Conservation (phyloP, 2,329 filamentous ascomycete genomes). For the Xylariaceae sp. region DNA sequence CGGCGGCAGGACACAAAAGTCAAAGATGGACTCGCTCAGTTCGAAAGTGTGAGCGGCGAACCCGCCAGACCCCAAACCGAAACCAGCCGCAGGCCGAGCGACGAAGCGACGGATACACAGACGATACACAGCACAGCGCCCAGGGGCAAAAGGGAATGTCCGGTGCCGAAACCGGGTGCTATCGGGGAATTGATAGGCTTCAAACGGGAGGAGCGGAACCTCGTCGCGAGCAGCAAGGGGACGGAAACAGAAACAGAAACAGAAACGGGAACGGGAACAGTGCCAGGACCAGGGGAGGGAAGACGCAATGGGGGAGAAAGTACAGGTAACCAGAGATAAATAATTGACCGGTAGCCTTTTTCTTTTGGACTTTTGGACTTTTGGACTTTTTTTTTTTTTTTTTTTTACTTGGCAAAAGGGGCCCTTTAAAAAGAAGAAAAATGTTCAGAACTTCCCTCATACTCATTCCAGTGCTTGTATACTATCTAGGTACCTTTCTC, state of each 20-base stretch:
- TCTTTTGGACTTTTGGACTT: no score
- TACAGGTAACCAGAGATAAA: no score
- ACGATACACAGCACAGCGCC: slow-evolving; percentile 13
- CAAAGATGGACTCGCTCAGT: slow-evolving; percentile 45
- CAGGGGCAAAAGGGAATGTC: slow-evolving; percentile 66
- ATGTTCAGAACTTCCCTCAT: no score
- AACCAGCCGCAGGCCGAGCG: neutral
- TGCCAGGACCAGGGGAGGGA: no score
- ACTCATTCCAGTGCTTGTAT: no score
- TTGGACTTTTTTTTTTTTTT: no score
- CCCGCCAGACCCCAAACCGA: slow-evolving; percentile 5
- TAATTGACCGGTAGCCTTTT: no score
- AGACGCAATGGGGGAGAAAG: no score
- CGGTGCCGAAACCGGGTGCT: slow-evolving; percentile 84
- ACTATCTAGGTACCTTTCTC: no score
- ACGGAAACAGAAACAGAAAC: neutral
- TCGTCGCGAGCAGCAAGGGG: neutral
- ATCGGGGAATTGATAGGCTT: slow-evolving; percentile 73
- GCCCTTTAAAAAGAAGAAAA: no score
- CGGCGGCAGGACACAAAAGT: slow-evolving; percentile 32
- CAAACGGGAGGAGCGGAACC: slow-evolving; percentile 33
- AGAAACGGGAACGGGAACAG: no score
- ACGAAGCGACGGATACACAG: neutral
- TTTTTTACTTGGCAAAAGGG: no score
- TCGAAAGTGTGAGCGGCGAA: slow-evolving; percentile 25